Evolutionary conservation across 2,329 filamentous ascomycete species (phyloP).

Genomic region (Bipolaris zeicola): DNA sequence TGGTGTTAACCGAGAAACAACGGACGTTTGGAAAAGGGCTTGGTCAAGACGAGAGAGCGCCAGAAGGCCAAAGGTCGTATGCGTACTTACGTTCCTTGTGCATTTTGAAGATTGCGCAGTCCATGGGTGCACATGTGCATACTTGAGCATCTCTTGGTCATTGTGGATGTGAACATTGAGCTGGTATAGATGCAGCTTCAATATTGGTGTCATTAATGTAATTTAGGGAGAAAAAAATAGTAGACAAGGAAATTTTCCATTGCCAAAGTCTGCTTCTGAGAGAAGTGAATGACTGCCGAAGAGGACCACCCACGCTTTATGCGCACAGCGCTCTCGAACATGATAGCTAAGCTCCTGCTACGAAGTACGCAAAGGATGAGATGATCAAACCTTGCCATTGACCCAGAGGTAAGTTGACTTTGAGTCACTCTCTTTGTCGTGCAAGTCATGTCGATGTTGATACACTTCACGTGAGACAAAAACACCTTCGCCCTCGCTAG

Average conservation of each 20-base stretch:
- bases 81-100: too few species aligned
- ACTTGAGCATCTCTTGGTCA: too few species aligned
- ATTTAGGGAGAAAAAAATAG: neutral
- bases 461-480: slow-evolving; percentile 37
- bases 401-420: slow-evolving; percentile 4
- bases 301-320: neutral
- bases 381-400: neutral
- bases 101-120: too few species aligned
- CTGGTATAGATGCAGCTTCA: too few species aligned
- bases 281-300: neutral
- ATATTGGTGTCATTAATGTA: neutral
- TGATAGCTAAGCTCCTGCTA: neutral
- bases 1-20: neutral
- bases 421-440: slow-evolving; percentile 8
- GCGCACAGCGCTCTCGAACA: neutral
- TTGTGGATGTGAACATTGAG: too few species aligned
- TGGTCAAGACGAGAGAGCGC: too few species aligned
- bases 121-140: too few species aligned
- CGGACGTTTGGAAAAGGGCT: neutral
- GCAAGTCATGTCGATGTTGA: slow-evolving; percentile 18
- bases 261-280: too few species aligned
- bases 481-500: slow-evolving; percentile 21
- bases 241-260: neutral
- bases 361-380: neutral
- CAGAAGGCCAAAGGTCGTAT: too few species aligned